These are phyloP conservation scores for Diplogelasinospora grovesii DNA, from an alignment of 495 filamentous ascomycete species.

Conservation along the genomic window DNA sequence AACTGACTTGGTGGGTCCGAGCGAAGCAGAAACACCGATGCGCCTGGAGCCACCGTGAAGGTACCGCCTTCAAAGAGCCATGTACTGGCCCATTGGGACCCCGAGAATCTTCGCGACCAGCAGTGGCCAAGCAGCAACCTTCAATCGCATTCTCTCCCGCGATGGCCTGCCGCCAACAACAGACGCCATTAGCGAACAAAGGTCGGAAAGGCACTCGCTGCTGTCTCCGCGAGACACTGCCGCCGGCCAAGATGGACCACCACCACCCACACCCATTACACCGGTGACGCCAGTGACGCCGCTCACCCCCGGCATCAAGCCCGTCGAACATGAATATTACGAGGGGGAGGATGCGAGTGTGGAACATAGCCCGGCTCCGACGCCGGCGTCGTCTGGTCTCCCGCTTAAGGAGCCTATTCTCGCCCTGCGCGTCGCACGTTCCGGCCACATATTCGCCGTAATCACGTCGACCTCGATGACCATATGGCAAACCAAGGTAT, in stretches of 20 bases:
- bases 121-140: conserved; percentile 48
- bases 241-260: conserved; percentile 19
- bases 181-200: conserved; percentile 29
- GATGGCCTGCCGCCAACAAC: conserved; percentile 30
- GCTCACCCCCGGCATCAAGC: conserved; percentile 44
- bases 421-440: conserved; percentile 70
- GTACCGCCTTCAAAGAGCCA: conserved; percentile 38
- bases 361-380: conserved; percentile 5
- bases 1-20: conserved; percentile 15
- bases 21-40: conserved; percentile 15
- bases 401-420: conserved; percentile 54
- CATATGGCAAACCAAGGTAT: conserved; percentile 92
- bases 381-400: conserved; percentile 5
- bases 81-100: conserved; percentile 97
- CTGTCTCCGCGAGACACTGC: conserved; percentile 18
- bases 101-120: conserved; percentile 77
- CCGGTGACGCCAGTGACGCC: conserved; percentile 42
- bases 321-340: conserved; percentile 43
- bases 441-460: conserved; percentile 80
- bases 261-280: conserved; percentile 24
- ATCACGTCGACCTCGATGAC: conserved; percentile 77
- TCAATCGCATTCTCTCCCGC: conserved; percentile 30
- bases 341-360: conserved; percentile 23
- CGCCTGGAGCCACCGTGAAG: conserved; percentile 24
- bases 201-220: conserved; percentile 17